phyloP scores from a whole-genome alignment of 192 early-diverging fungal genomes.

The Mortierella alpina region DNA sequence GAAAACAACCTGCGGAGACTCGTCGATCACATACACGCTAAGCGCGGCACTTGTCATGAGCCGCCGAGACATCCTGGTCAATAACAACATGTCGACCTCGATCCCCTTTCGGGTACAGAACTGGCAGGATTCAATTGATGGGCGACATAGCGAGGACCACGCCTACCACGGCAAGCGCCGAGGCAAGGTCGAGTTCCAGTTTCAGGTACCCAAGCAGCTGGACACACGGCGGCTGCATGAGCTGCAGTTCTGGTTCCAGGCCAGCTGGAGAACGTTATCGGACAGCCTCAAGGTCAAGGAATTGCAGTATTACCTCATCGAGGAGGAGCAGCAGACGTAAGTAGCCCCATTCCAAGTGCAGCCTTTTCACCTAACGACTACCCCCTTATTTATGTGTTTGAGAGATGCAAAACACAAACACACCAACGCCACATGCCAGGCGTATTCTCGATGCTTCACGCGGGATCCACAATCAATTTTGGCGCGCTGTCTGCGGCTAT shows the following conservation, averaged over 20 bases:
- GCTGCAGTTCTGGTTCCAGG: conserved; percentile 36
- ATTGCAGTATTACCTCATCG: conserved; percentile 35
- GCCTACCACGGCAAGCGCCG: conserved; percentile 38
- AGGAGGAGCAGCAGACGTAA: conserved; percentile 40
- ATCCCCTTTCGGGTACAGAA: conserved; percentile 28
- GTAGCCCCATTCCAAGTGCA: not conserved
- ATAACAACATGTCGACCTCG: conserved; percentile 30
- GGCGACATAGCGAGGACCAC: conserved; percentile 26
- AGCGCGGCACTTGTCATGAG: conserved; percentile 23
- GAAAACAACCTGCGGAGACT: conserved; percentile 14
- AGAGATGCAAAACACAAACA: not conserved
- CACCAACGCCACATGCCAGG: not conserved
- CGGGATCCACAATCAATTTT: not conserved
- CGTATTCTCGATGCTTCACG: not conserved
- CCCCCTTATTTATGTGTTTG: not conserved
- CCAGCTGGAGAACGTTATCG: conserved; percentile 22
- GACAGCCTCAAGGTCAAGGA: conserved; percentile 24
- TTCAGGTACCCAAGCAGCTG: conserved; percentile 39
- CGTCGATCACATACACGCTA: conserved; percentile 17
- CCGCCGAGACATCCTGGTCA: conserved; percentile 37
- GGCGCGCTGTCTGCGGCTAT: too few species aligned
- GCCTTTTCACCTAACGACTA: not conserved
- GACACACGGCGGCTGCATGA: conserved; percentile 19
- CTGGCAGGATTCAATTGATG: conserved; percentile 45
- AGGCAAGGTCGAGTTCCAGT: conserved; percentile 34